Conservation (phyloP, 169 alveolate species). For the Eimeria necatrix region DNA sequence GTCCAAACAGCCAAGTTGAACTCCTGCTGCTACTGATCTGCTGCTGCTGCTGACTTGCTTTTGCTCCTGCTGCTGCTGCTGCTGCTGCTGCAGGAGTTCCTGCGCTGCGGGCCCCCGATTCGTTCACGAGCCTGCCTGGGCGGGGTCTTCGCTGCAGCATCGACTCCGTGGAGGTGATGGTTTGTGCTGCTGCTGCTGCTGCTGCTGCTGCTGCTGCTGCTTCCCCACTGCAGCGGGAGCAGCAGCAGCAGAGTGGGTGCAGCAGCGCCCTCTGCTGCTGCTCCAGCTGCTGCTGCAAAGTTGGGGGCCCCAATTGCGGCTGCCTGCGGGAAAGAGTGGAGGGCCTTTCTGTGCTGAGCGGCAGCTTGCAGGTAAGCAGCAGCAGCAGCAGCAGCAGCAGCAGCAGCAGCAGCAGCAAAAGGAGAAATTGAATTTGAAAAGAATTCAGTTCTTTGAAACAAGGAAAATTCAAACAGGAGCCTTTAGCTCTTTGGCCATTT, state of each 20-base stretch:
- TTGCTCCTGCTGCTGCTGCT: background rate
- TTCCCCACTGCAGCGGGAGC: background rate
- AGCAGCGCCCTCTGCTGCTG: background rate
- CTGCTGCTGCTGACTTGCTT: too few relatives aligned
- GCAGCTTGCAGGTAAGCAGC: too few relatives aligned
- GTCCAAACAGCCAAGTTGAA: too few relatives aligned
- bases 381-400: too few relatives aligned
- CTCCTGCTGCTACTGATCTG: too few relatives aligned
- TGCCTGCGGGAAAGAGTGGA: background rate
- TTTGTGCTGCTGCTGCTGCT: slow-evolving; percentile 1
- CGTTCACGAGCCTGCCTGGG: background rate
- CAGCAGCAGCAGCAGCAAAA: too few relatives aligned
- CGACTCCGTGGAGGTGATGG: background rate
- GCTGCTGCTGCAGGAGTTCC: background rate
- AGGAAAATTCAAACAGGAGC: too few relatives aligned
- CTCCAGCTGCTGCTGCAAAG: background rate
- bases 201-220: too few relatives aligned
- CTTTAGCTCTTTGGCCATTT: too few relatives aligned
- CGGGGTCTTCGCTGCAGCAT: background rate
- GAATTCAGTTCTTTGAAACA: too few relatives aligned
- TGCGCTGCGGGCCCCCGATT: background rate
- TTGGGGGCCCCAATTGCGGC: background rate
- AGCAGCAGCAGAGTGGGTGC: background rate
- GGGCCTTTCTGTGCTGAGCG: background rate
- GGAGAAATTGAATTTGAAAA: too few relatives aligned